Conservation (phyloP, 2,329 filamentous ascomycete genomes). For the Diaporthe australafricana region DNA sequence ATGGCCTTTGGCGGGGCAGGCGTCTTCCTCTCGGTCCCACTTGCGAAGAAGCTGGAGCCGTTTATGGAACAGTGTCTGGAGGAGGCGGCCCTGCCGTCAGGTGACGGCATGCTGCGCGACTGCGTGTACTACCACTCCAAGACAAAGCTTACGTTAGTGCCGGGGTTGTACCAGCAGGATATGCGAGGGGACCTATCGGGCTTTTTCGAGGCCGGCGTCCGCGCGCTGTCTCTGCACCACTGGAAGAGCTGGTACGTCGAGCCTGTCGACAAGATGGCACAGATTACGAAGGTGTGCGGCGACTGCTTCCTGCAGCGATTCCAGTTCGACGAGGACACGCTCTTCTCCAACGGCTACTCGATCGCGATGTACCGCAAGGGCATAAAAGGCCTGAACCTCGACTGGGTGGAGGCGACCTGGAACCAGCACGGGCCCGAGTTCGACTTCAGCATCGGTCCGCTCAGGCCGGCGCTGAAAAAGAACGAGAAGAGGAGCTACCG, state of each 20-base stretch:
- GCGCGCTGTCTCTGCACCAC: conserved; percentile 70
- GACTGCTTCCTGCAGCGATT: conserved; percentile 70
- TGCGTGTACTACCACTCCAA: conserved; percentile 67
- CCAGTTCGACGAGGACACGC: conserved; percentile 56
- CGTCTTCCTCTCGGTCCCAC: conserved; percentile 66
- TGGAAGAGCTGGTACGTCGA: conserved; percentile 71
- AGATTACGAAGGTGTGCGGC: conserved; percentile 64
- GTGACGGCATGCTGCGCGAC: conserved; percentile 67
- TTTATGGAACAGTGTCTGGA: conserved; percentile 61
- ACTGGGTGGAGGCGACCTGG: conserved; percentile 67
- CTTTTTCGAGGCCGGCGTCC: conserved; percentile 68
- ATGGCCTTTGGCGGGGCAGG: conserved; percentile 73
- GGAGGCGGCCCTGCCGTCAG: conserved; percentile 47
- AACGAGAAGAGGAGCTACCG: conserved; percentile 64
- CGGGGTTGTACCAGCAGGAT: conserved; percentile 68
- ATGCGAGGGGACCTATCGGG: conserved; percentile 65
- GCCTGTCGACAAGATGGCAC: conserved; percentile 62
- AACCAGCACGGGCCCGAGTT: conserved; percentile 58
- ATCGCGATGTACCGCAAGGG: conserved; percentile 60
- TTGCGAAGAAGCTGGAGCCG: conserved; percentile 59
- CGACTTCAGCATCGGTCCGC: conserved; percentile 65
- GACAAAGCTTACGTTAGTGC: conserved; percentile 66
- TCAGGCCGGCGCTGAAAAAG: conserved; percentile 51
- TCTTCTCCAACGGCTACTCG: conserved; percentile 71
- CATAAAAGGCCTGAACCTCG: conserved; percentile 48